These are phyloP conservation scores for Cryphonectria japonica DNA, from an alignment of 2,329 filamentous ascomycete genomes.

Conservation along the genomic window DNA sequence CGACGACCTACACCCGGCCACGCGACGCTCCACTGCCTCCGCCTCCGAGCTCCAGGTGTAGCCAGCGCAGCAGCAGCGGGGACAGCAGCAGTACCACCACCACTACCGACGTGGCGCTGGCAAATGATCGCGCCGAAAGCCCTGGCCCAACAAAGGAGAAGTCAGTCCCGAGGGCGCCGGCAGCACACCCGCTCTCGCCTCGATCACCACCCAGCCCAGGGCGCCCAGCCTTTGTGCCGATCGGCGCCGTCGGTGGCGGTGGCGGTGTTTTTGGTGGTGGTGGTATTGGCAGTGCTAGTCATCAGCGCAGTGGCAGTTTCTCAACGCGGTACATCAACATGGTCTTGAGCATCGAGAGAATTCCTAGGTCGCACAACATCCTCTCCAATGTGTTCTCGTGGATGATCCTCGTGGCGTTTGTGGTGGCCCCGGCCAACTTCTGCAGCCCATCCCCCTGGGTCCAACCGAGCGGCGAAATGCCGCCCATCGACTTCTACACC, in stretches of 20 bases:
- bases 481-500: slow-evolving; percentile 10
- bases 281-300: background rate
- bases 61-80: slow-evolving; percentile 17
- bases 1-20: slow-evolving; percentile 26
- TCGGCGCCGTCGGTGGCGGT: no score
- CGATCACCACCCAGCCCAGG: background rate
- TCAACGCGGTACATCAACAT: slow-evolving; percentile 48
- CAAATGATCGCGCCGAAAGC: slow-evolving; percentile 10
- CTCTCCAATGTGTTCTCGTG: slow-evolving; percentile 50
- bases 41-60: slow-evolving; percentile 16
- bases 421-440: slow-evolving; percentile 57
- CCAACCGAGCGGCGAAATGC: slow-evolving; percentile 11
- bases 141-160: background rate
- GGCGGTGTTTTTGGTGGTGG: no score
- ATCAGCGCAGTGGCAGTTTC: slow-evolving; percentile 25
- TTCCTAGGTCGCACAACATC: slow-evolving; percentile 52
- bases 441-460: slow-evolving; percentile 40
- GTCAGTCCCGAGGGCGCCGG: background rate
- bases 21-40: slow-evolving; percentile 27
- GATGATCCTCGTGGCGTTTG: slow-evolving; percentile 56
- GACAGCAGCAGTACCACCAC: slow-evolving; percentile 22
- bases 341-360: slow-evolving; percentile 50
- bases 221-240: slow-evolving; percentile 1
- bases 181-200: slow-evolving; percentile 9
- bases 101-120: slow-evolving; percentile 16